Conservation (phyloP, 257 asterid genomes). For the Gynochthodes officinalis region DNA sequence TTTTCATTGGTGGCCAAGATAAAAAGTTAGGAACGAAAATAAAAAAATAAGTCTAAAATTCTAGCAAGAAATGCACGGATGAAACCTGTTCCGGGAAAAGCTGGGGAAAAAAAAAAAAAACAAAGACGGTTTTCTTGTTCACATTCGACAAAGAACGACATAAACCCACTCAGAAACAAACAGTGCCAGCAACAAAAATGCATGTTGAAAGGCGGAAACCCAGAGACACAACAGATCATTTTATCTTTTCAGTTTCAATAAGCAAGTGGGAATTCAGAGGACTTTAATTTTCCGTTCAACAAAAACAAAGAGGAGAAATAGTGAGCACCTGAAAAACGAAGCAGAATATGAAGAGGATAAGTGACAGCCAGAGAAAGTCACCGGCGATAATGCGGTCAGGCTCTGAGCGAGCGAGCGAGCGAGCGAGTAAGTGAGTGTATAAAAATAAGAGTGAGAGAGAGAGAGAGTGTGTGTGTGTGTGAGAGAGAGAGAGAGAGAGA, state of each 20-base stretch:
- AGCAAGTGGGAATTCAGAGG: too few relatives aligned
- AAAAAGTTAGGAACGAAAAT: too few relatives aligned
- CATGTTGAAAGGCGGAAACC: background rate
- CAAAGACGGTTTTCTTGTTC: background rate
- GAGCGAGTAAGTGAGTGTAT: background rate
- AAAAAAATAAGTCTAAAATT: too few relatives aligned
- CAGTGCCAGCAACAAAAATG: background rate
- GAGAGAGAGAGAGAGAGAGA: too few relatives aligned
- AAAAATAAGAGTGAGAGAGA: too few relatives aligned
- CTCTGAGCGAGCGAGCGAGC: background rate
- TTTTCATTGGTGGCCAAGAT: background rate
- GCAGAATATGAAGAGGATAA: background rate
- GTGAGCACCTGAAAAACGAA: background rate
- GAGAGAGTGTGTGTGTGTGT: too few relatives aligned
- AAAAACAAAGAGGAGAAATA: background rate
- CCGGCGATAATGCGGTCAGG: background rate
- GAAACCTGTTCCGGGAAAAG: too few relatives aligned
- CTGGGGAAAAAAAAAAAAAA: too few relatives aligned
- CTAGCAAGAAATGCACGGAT: background rate
- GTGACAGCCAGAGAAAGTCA: background rate
- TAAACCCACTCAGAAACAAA: background rate
- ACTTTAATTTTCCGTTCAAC: too few relatives aligned
- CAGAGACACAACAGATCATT: background rate
- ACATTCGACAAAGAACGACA: background rate
- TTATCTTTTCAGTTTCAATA: background rate